Evolutionary conservation across 768 basidiomycete species (phyloP), one percentile per base, ranked within the genome.

Genomic region (Hysterangium stoloniferum): DNA sequence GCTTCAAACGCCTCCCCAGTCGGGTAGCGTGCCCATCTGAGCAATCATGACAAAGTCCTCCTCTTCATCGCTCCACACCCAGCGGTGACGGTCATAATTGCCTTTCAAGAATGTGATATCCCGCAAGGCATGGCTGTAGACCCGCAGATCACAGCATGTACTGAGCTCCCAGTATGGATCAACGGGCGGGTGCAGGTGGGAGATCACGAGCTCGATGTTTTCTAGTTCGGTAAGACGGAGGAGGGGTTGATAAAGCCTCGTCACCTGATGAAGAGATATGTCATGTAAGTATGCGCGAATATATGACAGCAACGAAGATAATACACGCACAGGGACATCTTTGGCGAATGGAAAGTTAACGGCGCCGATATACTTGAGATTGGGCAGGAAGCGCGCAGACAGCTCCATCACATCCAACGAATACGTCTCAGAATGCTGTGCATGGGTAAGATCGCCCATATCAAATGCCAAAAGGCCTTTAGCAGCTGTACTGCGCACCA

Each of bases 371-470:
- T 28, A 41, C 20, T 15, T 42, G 37, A 51, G 37, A 22, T 51
- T 20, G 31, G 49, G 38, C n/a, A 51, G 31, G 25, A 41, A 51
- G 27, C 38, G 27, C 17, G 49, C 38, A 17, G 40, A 37, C 20
- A 51, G 49, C 27, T 51, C 49, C 36, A 51, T 13, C 4, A 51
- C 38, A 17, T 51, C 49, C 9, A 51, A 17, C 6, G 49, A 51
- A 33, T 51, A 51, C 8, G 49, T 51, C 40, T 51, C 49, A 27
- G 22, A n/a, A 28, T 20, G 38, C 20, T 42, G 37, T 19, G 38
- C 19, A 33, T 20, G 9, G 2, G 49, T 41, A n/a, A 51, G 25
- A 20, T 51, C 49, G 9, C 49, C 41, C 12, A 51, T 13, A 28
- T 51, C 49, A 27, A 51, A 19, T 8, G 41, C 37, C 9, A 51